These are phyloP conservation scores for Mesembryanthemum crystallinum DNA, from an alignment of 148 eudicot species.

Conservation along the genomic window DNA sequence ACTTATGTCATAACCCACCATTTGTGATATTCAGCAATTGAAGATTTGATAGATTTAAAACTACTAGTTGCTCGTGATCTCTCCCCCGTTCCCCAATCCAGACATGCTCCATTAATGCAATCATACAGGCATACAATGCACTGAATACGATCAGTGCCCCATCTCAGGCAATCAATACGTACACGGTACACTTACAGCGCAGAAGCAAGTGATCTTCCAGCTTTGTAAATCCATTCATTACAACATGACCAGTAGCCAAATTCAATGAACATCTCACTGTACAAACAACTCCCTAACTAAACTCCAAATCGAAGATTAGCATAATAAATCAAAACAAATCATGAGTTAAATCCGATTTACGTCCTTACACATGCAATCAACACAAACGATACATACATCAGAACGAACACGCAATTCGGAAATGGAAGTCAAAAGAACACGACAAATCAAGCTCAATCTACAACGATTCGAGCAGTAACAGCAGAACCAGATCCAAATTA, in stretches of 20 bases:
- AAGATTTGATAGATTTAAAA: too few species aligned
- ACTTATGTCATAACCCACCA: not conserved
- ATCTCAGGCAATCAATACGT: not conserved
- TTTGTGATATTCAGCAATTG: too few species aligned
- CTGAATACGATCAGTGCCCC: not conserved
- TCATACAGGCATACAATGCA: not conserved
- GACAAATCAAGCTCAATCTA: conserved; percentile 12
- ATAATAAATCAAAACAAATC: too few species aligned
- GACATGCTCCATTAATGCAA: not conserved
- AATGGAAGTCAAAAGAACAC: not conserved
- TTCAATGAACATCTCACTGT: too few species aligned
- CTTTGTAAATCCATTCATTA: not conserved
- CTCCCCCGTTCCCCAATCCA: too few species aligned
- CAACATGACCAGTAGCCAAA: not conserved
- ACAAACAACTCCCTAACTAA: too few species aligned
- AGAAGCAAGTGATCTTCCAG: not conserved
- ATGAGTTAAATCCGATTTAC: too few species aligned
- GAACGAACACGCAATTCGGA: not conserved
- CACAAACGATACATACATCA: not conserved
- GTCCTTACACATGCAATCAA: not conserved
- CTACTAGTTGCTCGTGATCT: too few species aligned
- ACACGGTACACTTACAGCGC: not conserved
- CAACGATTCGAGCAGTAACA: not conserved
- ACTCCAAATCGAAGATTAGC: too few species aligned
- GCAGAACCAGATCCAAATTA: not conserved